Evolutionary conservation across 352 stramenopile species (phyloP).

Genomic region (Halophytophthora batemanensis): DNA sequence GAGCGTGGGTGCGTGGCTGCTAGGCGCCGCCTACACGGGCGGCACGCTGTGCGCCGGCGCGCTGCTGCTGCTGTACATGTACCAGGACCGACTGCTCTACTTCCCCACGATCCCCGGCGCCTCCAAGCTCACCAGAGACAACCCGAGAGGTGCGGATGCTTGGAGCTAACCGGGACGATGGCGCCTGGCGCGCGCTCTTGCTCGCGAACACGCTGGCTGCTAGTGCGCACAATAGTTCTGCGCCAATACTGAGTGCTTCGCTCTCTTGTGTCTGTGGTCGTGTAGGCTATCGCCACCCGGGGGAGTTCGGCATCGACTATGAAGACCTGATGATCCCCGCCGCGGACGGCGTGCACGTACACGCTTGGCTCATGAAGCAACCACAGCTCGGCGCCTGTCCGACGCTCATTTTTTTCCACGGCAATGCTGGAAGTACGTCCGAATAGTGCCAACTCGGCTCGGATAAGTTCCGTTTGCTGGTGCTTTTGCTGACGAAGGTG

Average conservation of each 20-base stretch:
- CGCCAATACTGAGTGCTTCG: too few relatives aligned
- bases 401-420: slow-evolving; percentile 95
- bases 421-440: slow-evolving; percentile 89
- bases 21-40: slow-evolving; percentile 61
- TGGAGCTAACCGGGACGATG: too few relatives aligned
- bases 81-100: slow-evolving; percentile 83
- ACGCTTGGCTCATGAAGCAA: slow-evolving; percentile 93
- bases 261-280: too few relatives aligned
- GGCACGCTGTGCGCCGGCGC: slow-evolving; percentile 52
- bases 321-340: slow-evolving; percentile 87
- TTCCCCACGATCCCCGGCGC: slow-evolving; percentile 74
- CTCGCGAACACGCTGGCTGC: neutral
- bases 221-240: slow-evolving; percentile 6
- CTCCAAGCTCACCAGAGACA: slow-evolving; percentile 81
- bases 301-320: slow-evolving; percentile 87
- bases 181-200: too few relatives aligned
- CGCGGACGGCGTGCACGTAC: slow-evolving; percentile 81
- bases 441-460: neutral
- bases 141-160: slow-evolving; percentile 72
- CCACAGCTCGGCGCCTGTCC: slow-evolving; percentile 42
- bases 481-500: neutral
- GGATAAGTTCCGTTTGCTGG: neutral
- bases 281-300: slow-evolving; percentile 85
- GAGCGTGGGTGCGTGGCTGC: slow-evolving; percentile 50
- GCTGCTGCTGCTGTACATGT: slow-evolving; percentile 75